Base-by-base conservation (phyloP, 768 basidiomycete species). In the Antrodiella citrinella region DNA sequence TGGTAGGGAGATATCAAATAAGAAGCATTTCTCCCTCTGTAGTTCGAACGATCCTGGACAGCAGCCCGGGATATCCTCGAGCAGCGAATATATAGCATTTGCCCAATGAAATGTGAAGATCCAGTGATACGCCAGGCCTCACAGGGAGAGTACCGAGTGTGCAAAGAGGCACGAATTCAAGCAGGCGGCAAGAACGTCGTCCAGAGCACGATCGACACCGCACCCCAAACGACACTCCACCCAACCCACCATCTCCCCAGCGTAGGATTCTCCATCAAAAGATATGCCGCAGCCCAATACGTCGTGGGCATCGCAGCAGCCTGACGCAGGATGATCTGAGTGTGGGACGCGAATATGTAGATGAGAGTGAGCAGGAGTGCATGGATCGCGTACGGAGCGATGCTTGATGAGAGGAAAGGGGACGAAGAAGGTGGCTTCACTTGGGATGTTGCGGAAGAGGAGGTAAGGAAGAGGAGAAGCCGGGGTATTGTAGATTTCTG, bases 201-300 rank as follows among this genome's bases (percentile, higher is more conserved):
- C n/a, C n/a, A n/a, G n/a, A n/a, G n/a, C n/a, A n/a, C n/a, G n/a
- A n/a, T n/a, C n/a, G n/a, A n/a, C n/a, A n/a, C n/a, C n/a, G n/a
- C n/a, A n/a, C n/a, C n/a, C n/a, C n/a, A n/a, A n/a, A n/a, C n/a
- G n/a, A n/a, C n/a, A n/a, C n/a, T n/a, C n/a, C n/a, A n/a, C n/a
- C n/a, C n/a, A n/a, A n/a, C n/a, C n/a, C n/a, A 97, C 41, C 64
- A 63, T 40, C 58, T 72, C 2, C 81, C 86, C 61, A 66, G 72
- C 7, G 51, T 44, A 52, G 75, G 77, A 21, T 69, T 65, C 52
- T 76, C 68, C 26, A 80, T 55, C 26, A 86, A 60, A 18, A 92
- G 65, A 65, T 78, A 72, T 3, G 89, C 81, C n/a, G 85, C 81
- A 2, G 81, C 84, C 96, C 95, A 97, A 65, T 91, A 92, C 1